Conservation (phyloP, 345 rosid genomes). For the Erucastrum elatum region DNA sequence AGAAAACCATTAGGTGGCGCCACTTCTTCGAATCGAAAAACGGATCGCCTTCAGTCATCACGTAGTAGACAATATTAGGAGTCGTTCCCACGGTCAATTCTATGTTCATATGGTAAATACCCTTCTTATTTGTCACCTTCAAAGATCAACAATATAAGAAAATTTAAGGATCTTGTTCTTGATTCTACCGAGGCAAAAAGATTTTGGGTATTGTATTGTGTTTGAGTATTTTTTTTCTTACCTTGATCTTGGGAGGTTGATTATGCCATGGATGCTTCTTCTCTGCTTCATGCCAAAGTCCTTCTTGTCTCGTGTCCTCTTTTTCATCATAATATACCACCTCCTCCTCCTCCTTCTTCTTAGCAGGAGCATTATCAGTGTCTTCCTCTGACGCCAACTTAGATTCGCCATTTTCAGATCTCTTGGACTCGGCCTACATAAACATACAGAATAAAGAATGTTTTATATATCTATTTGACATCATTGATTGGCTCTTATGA, state of each 20-base stretch:
- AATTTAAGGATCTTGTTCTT: not conserved
- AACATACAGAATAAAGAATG: not conserved
- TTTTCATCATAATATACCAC: not conserved
- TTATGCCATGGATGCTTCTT: not conserved
- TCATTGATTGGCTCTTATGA: not conserved
- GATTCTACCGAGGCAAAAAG: not conserved
- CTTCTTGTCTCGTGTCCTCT: not conserved
- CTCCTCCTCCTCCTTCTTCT: not conserved
- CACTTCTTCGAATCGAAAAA: not conserved
- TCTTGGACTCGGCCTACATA: not conserved
- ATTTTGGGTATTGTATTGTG: not conserved
- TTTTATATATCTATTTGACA: not conserved
- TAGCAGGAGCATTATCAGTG: not conserved
- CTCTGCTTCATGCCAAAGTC: not conserved
- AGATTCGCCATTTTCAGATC: not conserved
- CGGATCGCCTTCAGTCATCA: not conserved
- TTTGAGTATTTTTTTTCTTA: not conserved
- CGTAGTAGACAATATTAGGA: not conserved
- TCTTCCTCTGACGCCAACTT: not conserved
- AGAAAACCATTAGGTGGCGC: constrained; percentile 4
- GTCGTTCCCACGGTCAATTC: not conserved
- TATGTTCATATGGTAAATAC: not conserved
- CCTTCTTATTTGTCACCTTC: not conserved
- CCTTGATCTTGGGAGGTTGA: not conserved
- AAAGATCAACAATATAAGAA: not conserved